Evolutionary conservation across 805 yeast species (phyloP).

Genomic region (Barnettozyma sp.): DNA sequence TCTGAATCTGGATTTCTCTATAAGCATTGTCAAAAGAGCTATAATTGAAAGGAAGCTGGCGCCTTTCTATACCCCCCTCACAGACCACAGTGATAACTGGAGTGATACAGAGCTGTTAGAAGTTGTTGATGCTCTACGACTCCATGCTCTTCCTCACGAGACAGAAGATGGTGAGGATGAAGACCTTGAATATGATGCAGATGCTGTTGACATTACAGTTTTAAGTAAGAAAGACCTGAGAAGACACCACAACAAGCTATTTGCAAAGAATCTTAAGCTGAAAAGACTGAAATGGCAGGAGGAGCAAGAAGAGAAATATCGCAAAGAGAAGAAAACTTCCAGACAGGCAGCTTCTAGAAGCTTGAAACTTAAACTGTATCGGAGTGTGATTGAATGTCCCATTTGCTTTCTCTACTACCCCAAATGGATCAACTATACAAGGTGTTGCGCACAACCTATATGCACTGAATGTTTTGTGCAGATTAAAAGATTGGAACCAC

Average conservation of each 20-base stretch:
- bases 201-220: conserved; percentile 39
- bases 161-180: conserved; percentile 49
- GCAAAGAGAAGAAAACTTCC: conserved; percentile 29
- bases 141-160: conserved; percentile 46
- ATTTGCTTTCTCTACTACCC: conserved; percentile 90
- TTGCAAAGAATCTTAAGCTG: conserved; percentile 34
- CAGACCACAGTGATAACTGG: conserved; percentile 72
- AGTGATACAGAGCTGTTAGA: conserved; percentile 57
- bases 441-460: conserved; percentile 90
- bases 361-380: conserved; percentile 54
- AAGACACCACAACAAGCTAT: conserved; percentile 32
- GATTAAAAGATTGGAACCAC: conserved; percentile 86
- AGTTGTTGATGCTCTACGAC: conserved; percentile 40
- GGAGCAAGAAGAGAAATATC: conserved; percentile 29
- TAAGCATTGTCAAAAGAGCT: conserved; percentile 61
- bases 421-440: conserved; percentile 61
- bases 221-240: conserved; percentile 37
- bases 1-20: conserved; percentile 63
- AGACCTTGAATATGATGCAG: conserved; percentile 55
- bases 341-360: conserved; percentile 34
- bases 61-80: conserved; percentile 86
- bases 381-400: conserved; percentile 78
- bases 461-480: conserved; percentile 97
- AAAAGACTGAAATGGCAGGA: conserved; percentile 33
- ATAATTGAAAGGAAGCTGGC: conserved; percentile 69